These are phyloP conservation scores for Pseudogymnoascus sp. DNA, from an alignment of 2,329 filamentous ascomycete genomes.

Conservation along the genomic window DNA sequence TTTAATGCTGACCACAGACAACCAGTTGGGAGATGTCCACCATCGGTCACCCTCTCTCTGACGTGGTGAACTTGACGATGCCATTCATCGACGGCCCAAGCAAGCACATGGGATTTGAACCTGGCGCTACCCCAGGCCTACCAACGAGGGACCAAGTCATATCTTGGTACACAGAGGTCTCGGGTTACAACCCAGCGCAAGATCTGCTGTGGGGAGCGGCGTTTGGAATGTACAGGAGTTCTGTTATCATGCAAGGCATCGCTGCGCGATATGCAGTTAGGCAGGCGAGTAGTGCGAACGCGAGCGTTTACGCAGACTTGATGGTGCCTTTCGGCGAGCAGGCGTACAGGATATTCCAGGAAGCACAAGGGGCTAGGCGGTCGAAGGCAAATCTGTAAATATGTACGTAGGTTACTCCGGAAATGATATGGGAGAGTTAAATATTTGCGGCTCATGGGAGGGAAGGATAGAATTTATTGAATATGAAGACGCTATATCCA, in stretches of 20 bases:
- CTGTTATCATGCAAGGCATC: slow-evolving; percentile 74
- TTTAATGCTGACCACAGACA: slow-evolving; percentile 1
- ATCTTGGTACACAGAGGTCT: slow-evolving; percentile 56
- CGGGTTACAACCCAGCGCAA: slow-evolving; percentile 61
- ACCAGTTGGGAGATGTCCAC: slow-evolving; percentile 92
- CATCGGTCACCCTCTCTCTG: slow-evolving; percentile 88
- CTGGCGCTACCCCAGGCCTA: slow-evolving; percentile 40
- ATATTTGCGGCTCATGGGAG: background rate
- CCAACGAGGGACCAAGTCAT: slow-evolving; percentile 51
- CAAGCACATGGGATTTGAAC: slow-evolving; percentile 32
- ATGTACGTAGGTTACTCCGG: background rate
- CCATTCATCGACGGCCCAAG: slow-evolving; percentile 35
- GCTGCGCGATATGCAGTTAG: slow-evolving; percentile 75
- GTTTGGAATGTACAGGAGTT: slow-evolving; percentile 52
- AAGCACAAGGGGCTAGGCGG: slow-evolving; percentile 32
- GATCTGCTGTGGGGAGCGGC: slow-evolving; percentile 55
- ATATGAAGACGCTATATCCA: background rate
- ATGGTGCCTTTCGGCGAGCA: slow-evolving; percentile 66
- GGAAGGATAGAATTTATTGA: background rate
- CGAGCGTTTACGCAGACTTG: slow-evolving; percentile 60
- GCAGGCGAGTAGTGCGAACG: slow-evolving; percentile 83
- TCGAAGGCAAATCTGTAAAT: slow-evolving; percentile 35
- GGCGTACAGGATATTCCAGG: slow-evolving; percentile 65
- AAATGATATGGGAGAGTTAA: background rate
- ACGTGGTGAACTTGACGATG: slow-evolving; percentile 70